Evolutionary conservation across 1,284 basidiomycete genomes (phyloP).

Genomic region (Malassezia japonica): DNA sequence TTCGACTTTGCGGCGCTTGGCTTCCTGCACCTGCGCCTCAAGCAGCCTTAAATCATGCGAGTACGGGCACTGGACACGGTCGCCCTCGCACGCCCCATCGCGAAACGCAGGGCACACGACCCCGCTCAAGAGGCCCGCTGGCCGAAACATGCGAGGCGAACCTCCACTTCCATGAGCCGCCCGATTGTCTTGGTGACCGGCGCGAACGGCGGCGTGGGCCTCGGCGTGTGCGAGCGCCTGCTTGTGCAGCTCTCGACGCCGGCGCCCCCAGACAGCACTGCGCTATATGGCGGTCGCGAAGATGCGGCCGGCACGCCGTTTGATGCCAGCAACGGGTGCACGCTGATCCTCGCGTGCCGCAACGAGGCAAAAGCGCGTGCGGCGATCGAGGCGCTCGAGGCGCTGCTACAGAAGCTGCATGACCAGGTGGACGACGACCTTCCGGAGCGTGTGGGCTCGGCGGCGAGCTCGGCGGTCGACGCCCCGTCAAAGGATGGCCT

Average conservation of each 20-base stretch:
- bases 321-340: slow-evolving; percentile 42
- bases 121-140: slow-evolving; percentile 24
- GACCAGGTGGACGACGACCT: background rate
- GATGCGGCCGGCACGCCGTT: slow-evolving; percentile 35
- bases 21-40: no score
- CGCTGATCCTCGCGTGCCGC: slow-evolving; percentile 44
- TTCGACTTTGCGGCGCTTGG: background rate
- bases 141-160: slow-evolving; percentile 26
- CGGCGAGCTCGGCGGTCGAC: slow-evolving; percentile 20
- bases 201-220: slow-evolving; percentile 45
- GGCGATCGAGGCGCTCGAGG: slow-evolving; percentile 32
- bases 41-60: slow-evolving; percentile 19
- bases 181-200: slow-evolving; percentile 45
- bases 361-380: slow-evolving; percentile 46
- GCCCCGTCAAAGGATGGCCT: slow-evolving; percentile 24
- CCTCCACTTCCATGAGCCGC: slow-evolving; percentile 17
- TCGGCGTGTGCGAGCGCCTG: slow-evolving; percentile 43
- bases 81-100: slow-evolving; percentile 23
- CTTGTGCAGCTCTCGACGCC: slow-evolving; percentile 46
- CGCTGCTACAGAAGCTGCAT: slow-evolving; percentile 25
- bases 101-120: slow-evolving; percentile 31
- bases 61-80: slow-evolving; percentile 24
- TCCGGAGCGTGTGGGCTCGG: background rate
- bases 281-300: slow-evolving; percentile 3
- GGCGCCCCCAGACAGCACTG: slow-evolving; percentile 23